Percentiles rank a stretch among this genome's conserved stretches.
Evolutionary conservation across 257 asterid species (phyloP).

Genomic region (Jacaranda copaia): DNA sequence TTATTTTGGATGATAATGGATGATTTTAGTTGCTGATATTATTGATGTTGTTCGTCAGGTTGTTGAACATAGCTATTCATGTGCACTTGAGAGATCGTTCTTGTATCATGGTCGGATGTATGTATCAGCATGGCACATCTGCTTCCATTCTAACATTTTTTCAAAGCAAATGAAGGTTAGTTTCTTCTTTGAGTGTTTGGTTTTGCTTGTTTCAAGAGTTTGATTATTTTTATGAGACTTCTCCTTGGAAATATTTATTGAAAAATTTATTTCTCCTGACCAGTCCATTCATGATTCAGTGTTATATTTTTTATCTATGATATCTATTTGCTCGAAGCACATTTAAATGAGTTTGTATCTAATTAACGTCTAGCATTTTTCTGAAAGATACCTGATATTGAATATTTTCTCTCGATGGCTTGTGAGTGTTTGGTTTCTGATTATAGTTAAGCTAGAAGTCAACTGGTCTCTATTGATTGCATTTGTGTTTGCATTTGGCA

Average conservation of each 20-base stretch:
- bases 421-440: conserved; percentile 26
- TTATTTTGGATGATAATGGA: conserved; percentile 27
- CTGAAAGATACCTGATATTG: not conserved
- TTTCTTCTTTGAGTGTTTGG: conserved; percentile 48
- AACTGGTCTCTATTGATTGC: conserved; percentile 29
- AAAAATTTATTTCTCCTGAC: conserved; percentile 27
- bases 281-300: conserved; percentile 14
- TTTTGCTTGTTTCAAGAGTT: conserved; percentile 41
- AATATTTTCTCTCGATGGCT: conserved; percentile 19
- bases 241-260: conserved; percentile 22
- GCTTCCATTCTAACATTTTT: conserved; percentile 98
- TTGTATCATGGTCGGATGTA: conserved; percentile 97
- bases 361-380: conserved; percentile 8
- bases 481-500: conserved; percentile 49
- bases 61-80: conserved; percentile 94
- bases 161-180: conserved; percentile 98
- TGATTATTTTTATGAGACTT: conserved; percentile 25
- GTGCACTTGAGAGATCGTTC: conserved; percentile 98
- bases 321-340: conserved; percentile 15
- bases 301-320: not conserved
- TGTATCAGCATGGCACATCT: conserved; percentile 92
- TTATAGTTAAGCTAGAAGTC: not conserved
- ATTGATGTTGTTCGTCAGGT: conserved; percentile 56
- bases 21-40: conserved; percentile 41
- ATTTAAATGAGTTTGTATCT: conserved; percentile 13